Evolutionary conservation across 352 stramenopile species (phyloP).

Genomic region (Phytophthora foliorum): DNA sequence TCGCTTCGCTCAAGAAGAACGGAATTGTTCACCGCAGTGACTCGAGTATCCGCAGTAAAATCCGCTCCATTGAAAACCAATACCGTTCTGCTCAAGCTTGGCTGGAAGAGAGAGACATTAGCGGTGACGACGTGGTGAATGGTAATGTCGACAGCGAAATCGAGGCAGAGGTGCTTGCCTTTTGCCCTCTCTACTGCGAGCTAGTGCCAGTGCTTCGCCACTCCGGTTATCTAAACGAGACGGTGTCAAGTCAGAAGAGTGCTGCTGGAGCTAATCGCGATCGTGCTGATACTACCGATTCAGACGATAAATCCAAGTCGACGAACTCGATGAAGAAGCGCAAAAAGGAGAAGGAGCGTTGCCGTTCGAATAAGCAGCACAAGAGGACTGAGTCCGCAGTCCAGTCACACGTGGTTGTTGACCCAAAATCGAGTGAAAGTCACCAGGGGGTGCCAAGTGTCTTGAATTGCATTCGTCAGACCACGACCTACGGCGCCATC

Average conservation of each 20-base stretch:
- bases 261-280: not conserved
- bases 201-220: constrained; percentile 21
- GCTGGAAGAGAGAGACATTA: constrained; percentile 13
- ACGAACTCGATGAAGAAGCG: constrained; percentile 5
- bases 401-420: not conserved
- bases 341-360: not conserved
- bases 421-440: not conserved
- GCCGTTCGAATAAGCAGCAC: constrained; percentile 2
- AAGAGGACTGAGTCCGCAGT: not conserved
- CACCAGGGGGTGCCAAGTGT: not conserved
- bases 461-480: constrained; percentile 12
- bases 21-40: constrained; percentile 21
- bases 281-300: constrained; percentile 1
- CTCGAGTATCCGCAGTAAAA: constrained; percentile 24
- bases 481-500: constrained; percentile 1
- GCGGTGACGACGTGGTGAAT: constrained; percentile 5
- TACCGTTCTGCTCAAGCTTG: constrained; percentile 28
- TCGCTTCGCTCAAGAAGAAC: constrained; percentile 14
- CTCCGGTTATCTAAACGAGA: constrained; percentile 13
- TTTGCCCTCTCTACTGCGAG: constrained; percentile 40
- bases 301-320: not conserved
- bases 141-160: constrained; percentile 18
- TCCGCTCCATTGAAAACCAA: constrained; percentile 24
- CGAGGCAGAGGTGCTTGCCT: constrained; percentile 16
- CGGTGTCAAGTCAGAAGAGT: not conserved